Percentiles rank a stretch among this genome's conserved stretches.
Conservation (phyloP, 2,329 filamentous ascomycete species). For the Alternaria sp. region DNA sequence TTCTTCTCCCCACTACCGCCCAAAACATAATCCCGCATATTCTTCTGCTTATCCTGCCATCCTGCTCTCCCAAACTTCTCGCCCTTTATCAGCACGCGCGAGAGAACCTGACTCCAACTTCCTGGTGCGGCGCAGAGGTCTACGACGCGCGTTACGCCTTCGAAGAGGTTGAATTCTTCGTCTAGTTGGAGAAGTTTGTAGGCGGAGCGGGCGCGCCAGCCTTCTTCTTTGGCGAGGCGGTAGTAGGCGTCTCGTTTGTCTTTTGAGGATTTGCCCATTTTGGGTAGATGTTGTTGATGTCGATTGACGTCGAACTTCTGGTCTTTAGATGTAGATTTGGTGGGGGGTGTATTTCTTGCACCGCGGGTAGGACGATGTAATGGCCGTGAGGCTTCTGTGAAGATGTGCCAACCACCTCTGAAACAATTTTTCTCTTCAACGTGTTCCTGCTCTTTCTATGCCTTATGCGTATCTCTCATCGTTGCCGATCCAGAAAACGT, state of each 20-base stretch:
- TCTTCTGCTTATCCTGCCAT: constrained; percentile 83
- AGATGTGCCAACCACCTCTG: rapidly evolving
- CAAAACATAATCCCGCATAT: constrained; percentile 67
- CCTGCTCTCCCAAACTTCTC: constrained; percentile 86
- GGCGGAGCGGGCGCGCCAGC: constrained; percentile 93
- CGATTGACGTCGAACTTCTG: background rate
- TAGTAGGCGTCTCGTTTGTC: constrained; percentile 99
- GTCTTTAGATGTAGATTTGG: background rate
- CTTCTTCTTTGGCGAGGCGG: constrained; percentile 96
- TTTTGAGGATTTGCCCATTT: constrained; percentile 96
- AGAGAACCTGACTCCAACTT: constrained; percentile 97
- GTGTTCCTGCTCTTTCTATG: background rate
- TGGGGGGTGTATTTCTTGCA: background rate
- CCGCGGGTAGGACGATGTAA: background rate
- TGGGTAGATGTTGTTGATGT: background rate
- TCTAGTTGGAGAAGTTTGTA: constrained; percentile 98
- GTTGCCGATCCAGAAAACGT: background rate
- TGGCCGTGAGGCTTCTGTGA: background rate
- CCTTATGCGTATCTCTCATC: no score
- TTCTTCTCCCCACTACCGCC: constrained; percentile 28
- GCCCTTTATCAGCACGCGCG: constrained; percentile 88
- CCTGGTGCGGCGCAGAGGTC: constrained; percentile 95
- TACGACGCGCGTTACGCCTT: constrained; percentile 87
- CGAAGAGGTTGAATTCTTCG: constrained; percentile 93
- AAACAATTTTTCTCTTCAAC: background rate